A percentile compares a stretch with the other conserved stretches of the same genome.
phyloP scores from a whole-genome alignment of 2,329 filamentous ascomycete genomes.

The Pseudocercospora macadamiae region DNA sequence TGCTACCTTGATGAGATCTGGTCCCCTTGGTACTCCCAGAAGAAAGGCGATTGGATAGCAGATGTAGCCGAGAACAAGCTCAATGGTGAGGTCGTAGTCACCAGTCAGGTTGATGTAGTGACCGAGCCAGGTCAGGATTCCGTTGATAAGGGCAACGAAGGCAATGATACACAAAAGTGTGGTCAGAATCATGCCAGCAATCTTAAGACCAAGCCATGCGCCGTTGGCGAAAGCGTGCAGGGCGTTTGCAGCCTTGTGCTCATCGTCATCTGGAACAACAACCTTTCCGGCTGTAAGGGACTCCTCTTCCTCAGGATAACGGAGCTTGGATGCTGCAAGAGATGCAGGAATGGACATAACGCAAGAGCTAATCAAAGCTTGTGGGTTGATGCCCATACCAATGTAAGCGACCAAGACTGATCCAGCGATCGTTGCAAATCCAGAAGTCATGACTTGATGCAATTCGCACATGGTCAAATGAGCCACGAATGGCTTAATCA shows the following conservation, averaged over 20 bases:
- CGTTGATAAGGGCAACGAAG: conserved; percentile 73
- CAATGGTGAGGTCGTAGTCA: conserved; percentile 69
- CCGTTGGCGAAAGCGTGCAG: conserved; percentile 85
- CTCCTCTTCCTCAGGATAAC: conserved; percentile 86
- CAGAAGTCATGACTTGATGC: conserved; percentile 90
- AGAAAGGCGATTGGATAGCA: conserved; percentile 79
- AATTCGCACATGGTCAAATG: conserved; percentile 86
- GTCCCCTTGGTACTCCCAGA: conserved; percentile 70
- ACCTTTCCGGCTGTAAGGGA: conserved; percentile 80
- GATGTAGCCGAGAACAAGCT: conserved; percentile 76
- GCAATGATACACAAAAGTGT: conserved; percentile 84
- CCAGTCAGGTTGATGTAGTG: conserved; percentile 72
- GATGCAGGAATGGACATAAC: conserved; percentile 96
- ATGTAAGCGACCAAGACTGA: conserved; percentile 87
- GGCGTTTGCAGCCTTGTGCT: conserved; percentile 75
- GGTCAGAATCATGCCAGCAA: conserved; percentile 78
- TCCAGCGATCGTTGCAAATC: conserved; percentile 90
- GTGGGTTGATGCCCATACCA: conserved; percentile 76
- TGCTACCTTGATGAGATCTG: conserved; percentile 69
- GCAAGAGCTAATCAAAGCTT: conserved; percentile 85
- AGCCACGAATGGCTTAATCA: conserved; percentile 83
- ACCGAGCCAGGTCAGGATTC: conserved; percentile 81
- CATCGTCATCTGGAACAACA: conserved; percentile 75
- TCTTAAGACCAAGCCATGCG: conserved; percentile 83
- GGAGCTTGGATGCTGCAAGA: conserved; percentile 83